Percentiles rank a stretch among this genome's conserved stretches.
These are phyloP conservation scores for Albifimbria verrucaria DNA, from an alignment of 2,329 filamentous ascomycete species.

Conservation along the genomic window DNA sequence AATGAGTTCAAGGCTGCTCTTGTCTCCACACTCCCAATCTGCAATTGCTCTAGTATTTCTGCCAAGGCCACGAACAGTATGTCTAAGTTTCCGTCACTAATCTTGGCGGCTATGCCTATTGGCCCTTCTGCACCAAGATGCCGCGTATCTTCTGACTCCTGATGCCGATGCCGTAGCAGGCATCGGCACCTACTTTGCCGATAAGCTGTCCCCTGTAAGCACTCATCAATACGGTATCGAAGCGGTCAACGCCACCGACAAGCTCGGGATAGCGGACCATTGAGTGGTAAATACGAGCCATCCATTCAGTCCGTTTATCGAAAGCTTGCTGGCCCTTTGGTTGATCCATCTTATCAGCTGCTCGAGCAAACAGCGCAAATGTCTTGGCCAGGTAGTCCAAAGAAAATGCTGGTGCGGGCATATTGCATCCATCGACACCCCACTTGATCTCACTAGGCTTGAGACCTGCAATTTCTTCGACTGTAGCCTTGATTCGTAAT, in stretches of 20 bases:
- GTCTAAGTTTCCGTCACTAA: constrained; percentile 43
- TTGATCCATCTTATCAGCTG: constrained; percentile 17
- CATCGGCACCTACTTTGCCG: constrained; percentile 48
- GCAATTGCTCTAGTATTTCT: constrained; percentile 41
- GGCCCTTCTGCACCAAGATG: constrained; percentile 31
- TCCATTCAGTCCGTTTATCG: constrained; percentile 12
- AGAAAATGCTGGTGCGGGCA: constrained; percentile 41
- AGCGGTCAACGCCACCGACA: constrained; percentile 41
- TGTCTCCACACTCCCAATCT: constrained; percentile 29
- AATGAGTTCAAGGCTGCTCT: constrained; percentile 27
- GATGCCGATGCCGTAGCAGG: constrained; percentile 43
- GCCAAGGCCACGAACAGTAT: constrained; percentile 40
- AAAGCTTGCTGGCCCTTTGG: not conserved
- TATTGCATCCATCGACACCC: constrained; percentile 45
- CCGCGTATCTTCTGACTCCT: constrained; percentile 32
- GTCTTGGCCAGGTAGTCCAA: constrained; percentile 30
- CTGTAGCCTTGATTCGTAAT: constrained; percentile 27
- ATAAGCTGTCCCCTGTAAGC: constrained; percentile 33
- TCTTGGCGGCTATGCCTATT: constrained; percentile 43
- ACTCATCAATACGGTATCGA: constrained; percentile 43
- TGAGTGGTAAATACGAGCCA: constrained; percentile 35
- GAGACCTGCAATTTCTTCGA: constrained; percentile 32
- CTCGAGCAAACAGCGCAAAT: constrained; percentile 34
- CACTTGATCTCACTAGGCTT: constrained; percentile 28
- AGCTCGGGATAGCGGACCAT: constrained; percentile 40